Percentiles rank a stretch among this genome's conserved stretches.
Conservation (phyloP, 2,329 filamentous ascomycete species). For the Zasmidium cellare region DNA sequence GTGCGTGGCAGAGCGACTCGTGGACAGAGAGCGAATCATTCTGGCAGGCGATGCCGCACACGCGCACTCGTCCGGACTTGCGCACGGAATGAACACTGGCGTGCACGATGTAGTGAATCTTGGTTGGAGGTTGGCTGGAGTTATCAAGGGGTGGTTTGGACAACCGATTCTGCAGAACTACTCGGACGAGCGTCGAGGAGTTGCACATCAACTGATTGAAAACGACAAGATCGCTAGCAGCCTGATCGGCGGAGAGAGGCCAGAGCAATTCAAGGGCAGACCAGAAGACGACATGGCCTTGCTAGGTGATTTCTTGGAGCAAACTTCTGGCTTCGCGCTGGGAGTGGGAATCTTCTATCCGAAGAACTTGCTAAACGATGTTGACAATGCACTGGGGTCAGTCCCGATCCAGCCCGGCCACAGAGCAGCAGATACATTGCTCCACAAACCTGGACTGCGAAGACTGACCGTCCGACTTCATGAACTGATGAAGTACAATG, state of each 20-base stretch:
- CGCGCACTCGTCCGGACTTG: slow-evolving; percentile 35
- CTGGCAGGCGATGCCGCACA: slow-evolving; percentile 38
- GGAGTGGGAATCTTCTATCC: slow-evolving; percentile 29
- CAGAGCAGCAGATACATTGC: slow-evolving; percentile 25
- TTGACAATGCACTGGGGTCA: slow-evolving; percentile 1
- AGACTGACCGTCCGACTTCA: slow-evolving; percentile 24
- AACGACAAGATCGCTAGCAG: slow-evolving; percentile 38
- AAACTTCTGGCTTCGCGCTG: slow-evolving; percentile 33
- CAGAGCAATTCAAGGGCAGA: slow-evolving; percentile 13
- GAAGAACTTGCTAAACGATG: slow-evolving; percentile 13
- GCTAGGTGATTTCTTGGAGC: slow-evolving; percentile 29
- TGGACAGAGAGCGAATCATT: slow-evolving; percentile 15
- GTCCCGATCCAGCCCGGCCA: slow-evolving; percentile 22
- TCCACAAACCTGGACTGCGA: slow-evolving; percentile 26
- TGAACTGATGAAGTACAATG: slow-evolving; percentile 23
- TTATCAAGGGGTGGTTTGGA: slow-evolving; percentile 11
- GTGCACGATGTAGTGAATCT: slow-evolving; percentile 38
- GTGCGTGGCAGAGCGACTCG: slow-evolving; percentile 1
- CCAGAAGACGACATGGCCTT: slow-evolving; percentile 28
- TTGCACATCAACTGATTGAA: slow-evolving; percentile 38
- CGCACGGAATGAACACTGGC: slow-evolving; percentile 41
- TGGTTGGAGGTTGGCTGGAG: slow-evolving; percentile 29
- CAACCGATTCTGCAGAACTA: slow-evolving; percentile 12
- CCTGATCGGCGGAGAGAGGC: slow-evolving; percentile 38
- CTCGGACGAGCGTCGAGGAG: slow-evolving; percentile 11